Conservation (phyloP, 78 protist species). For the Dictyostelium discoideum region dicty_2.7 NC_007091.3:2234501-2235000, state of each 20-base stretch:
- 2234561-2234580: slow-evolving; percentile 94
- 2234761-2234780: slow-evolving; percentile 91
- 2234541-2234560: slow-evolving; percentile 97
- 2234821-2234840: slow-evolving; percentile 94
- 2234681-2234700: slow-evolving; percentile 94
- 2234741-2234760: slow-evolving; percentile 85
- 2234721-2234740: slow-evolving; percentile 93
- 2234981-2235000: slow-evolving; percentile 97
- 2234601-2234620: slow-evolving; percentile 92
- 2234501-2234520: slow-evolving; percentile 93
- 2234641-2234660: slow-evolving; percentile 96
- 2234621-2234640: slow-evolving; percentile 96
- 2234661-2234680: slow-evolving; percentile 96
- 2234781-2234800: slow-evolving; percentile 87
- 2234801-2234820: slow-evolving; percentile 91
- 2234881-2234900: slow-evolving; percentile 95
- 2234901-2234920: slow-evolving; percentile 96
- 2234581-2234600: slow-evolving; percentile 96
- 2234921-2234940: slow-evolving; percentile 88
- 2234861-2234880: slow-evolving; percentile 94
- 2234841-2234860: slow-evolving; percentile 95
- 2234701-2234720: slow-evolving; percentile 92
- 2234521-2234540: slow-evolving; percentile 94
- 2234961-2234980: slow-evolving; percentile 98
- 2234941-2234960: slow-evolving; percentile 96